Conservation (phyloP, 2,329 filamentous ascomycete species). For the Ascochyta pisi region DNA sequence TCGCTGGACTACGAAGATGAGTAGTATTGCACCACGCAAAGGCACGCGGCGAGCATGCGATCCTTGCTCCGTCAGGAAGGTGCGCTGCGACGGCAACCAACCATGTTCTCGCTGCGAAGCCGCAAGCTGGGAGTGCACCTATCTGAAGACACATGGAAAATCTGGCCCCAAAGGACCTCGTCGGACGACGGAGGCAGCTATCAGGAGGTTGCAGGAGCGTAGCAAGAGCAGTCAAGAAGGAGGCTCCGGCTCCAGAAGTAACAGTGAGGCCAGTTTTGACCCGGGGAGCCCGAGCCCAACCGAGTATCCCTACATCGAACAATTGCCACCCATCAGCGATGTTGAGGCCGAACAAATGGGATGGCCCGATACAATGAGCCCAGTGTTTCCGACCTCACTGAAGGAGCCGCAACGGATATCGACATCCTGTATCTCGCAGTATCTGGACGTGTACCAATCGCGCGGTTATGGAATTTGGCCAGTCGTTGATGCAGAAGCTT, state of each 20-base stretch:
- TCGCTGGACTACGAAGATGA: conserved; percentile 27
- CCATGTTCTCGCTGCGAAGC: conserved; percentile 44
- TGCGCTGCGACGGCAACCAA: conserved; percentile 44
- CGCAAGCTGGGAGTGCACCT: conserved; percentile 47
- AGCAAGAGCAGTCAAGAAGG: conserved; percentile 34
- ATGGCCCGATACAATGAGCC: conserved; percentile 37
- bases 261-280: conserved; percentile 44
- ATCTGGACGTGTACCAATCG: conserved; percentile 41
- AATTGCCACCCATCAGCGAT: conserved; percentile 31
- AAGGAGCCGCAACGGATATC: conserved; percentile 39
- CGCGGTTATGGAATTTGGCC: conserved; percentile 46
- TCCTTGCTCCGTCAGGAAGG: conserved; percentile 46
- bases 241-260: conserved; percentile 34
- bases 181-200: conserved; percentile 44
- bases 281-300: conserved; percentile 37
- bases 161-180: conserved; percentile 47
- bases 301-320: conserved; percentile 36
- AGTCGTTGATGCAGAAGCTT: conserved; percentile 41
- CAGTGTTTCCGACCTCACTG: conserved; percentile 20
- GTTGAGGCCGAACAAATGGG: conserved; percentile 25
- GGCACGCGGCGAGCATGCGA: conserved; percentile 47
- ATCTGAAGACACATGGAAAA: conserved; percentile 47
- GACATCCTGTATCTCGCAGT: conserved; percentile 41
- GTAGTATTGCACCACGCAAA: conserved; percentile 40
- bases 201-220: conserved; percentile 41